phyloP scores from a whole-genome alignment of 169 alveolate genomes.

The Toxoplasma gondii region DNA sequence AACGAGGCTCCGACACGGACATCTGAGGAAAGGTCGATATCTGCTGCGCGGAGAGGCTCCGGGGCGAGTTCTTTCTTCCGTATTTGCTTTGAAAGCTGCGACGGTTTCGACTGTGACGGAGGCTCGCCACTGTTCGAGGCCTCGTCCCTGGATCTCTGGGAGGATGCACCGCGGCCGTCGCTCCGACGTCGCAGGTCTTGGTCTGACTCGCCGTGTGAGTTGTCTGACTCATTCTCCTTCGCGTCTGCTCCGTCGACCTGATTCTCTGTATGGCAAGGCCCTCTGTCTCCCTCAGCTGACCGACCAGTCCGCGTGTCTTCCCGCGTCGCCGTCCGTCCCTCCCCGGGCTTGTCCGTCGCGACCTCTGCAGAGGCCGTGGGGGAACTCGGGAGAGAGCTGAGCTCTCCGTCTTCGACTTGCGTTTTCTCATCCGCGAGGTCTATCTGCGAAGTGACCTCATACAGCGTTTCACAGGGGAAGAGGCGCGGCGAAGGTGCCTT shows the following conservation, averaged over 20 bases:
- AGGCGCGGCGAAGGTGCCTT: conserved; percentile 62
- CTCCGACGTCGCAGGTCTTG: not conserved
- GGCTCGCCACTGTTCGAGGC: not conserved
- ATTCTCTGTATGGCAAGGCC: not conserved
- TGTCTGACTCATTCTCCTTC: too few relatives aligned
- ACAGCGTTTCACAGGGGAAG: conserved; percentile 43
- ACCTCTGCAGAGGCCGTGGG: conserved; percentile 5
- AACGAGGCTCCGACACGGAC: not conserved
- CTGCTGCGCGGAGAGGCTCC: not conserved
- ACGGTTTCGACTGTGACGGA: not conserved
- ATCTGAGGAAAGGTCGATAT: not conserved
- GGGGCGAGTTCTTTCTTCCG: not conserved
- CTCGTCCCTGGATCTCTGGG: not conserved
- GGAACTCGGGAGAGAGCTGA: not conserved
- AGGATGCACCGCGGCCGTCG: not conserved
- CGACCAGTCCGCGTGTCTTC: not conserved
- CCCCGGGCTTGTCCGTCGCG: not conserved
- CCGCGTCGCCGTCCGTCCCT: not conserved
- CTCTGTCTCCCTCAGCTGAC: not conserved
- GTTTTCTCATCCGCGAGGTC: not conserved
- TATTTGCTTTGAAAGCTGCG: not conserved
- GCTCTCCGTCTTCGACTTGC: not conserved
- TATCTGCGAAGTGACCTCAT: not conserved
- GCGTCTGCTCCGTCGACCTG: not conserved
- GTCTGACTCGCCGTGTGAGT: not conserved